Evolutionary conservation across 306 rosid genomes (phyloP).

Genomic region (Inga oerstediana): DNA sequence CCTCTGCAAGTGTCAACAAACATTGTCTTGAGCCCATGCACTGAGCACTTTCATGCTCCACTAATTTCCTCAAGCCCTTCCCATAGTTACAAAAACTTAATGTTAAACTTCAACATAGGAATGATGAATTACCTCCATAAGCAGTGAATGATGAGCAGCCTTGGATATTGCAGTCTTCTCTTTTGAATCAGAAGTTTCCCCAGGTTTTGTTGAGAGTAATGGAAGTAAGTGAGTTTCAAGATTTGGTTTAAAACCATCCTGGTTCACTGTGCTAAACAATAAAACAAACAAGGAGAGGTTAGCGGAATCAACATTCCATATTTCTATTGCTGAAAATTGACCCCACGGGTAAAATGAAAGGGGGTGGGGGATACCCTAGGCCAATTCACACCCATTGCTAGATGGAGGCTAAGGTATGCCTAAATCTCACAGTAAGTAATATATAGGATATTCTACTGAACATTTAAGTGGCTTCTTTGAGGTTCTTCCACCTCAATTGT

Average conservation of each 20-base stretch:
- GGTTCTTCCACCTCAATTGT: background rate
- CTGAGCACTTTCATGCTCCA: background rate
- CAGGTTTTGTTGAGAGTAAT: slow-evolving; percentile 70
- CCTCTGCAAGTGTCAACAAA: background rate
- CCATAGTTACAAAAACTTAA: background rate
- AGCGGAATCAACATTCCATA: slow-evolving; percentile 32
- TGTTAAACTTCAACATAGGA: slow-evolving; percentile 13
- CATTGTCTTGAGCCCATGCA: background rate
- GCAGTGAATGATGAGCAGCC: slow-evolving; percentile 71
- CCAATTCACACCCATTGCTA: background rate
- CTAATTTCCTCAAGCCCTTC: slow-evolving; percentile 18
- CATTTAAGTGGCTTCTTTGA: background rate
- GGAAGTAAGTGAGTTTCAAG: slow-evolving; percentile 91
- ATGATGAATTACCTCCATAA: slow-evolving; percentile 64
- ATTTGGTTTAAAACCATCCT: slow-evolving; percentile 96
- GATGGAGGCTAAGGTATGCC: background rate
- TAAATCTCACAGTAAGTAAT: background rate
- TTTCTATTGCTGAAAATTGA: slow-evolving; percentile 13
- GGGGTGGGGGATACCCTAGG: background rate
- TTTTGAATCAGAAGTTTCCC: slow-evolving; percentile 68
- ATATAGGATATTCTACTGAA: background rate
- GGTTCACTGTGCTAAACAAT: slow-evolving; percentile 84
- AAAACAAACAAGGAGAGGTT: slow-evolving; percentile 34
- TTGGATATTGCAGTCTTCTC: slow-evolving; percentile 60
- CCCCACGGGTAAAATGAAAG: background rate